Evolutionary conservation across 2,329 filamentous ascomycete genomes (phyloP), one percentile per base, ranked within the genome.

Genomic region (Trichoderma endophyticum): DNA sequence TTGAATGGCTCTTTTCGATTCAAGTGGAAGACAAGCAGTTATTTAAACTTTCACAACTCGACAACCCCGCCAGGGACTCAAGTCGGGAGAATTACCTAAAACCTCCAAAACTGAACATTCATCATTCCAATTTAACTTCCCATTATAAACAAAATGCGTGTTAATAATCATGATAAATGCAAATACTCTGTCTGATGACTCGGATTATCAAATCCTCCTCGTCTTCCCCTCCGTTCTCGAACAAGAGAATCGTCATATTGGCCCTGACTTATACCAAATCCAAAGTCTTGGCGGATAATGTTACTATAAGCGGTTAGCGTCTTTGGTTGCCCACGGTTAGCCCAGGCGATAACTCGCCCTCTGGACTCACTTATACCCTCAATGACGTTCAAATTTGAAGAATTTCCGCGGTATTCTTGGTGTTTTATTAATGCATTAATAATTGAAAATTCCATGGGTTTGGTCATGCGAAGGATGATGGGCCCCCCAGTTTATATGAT

Each of bases 241-340:
- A 32, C 26, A 51, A 34, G 12, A 48, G 36, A 24, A 69, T 43
- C 14, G 32, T 62, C 32, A 21, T 30, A 21, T 28, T 32, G 2
- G 12, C 28, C 18, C 28, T 48, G 67, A 54, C 67, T 70, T 62
- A 62, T 11, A 61, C 36, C 39, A 36, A n/a, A 11, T 28, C 3
- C 39, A 62, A 51, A 51, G 57, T 61, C 67, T 61, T 70, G 56
- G 67, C 67, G 56, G 67, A 60, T 61, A 61, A 61, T 69, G 66
- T 39, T 69, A 51, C 66, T 11, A 21, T 59, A 67, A 43, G 8
- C 26, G 39, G 56, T 70, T 70, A 60, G 67, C 57, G 65, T 18
- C 26, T n/a, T 14, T 24, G 4, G 11, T 34, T 51, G 24, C 18
- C 64, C 32, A 32, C 32, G 7, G 18, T 11, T 57, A n/a, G 48